phyloP scores from a whole-genome alignment of 768 basidiomycete species.

The Astraeus odoratus region DNA sequence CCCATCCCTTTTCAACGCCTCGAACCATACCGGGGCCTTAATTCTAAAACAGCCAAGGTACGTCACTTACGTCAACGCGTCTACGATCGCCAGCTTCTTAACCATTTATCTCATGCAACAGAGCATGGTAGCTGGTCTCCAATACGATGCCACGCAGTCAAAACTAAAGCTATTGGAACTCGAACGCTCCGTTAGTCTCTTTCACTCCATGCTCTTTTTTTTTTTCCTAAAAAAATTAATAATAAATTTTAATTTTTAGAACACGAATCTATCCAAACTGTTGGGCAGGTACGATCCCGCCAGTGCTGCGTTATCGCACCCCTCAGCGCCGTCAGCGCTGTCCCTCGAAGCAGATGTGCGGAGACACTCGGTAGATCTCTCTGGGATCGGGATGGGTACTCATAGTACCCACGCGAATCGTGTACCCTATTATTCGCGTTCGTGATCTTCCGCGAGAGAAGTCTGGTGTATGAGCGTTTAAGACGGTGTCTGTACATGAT shows the following conservation, averaged over 20 bases:
- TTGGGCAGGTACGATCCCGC: slow-evolving; percentile 21
- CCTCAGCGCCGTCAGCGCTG: slow-evolving; percentile 22
- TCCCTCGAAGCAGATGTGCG: slow-evolving; percentile 27
- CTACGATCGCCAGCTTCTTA: neutral
- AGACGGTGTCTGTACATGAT: no score
- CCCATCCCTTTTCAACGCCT: slow-evolving; percentile 52
- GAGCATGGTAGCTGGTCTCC: slow-evolving; percentile 71
- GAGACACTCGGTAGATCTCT: slow-evolving; percentile 27
- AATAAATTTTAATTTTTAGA: no score
- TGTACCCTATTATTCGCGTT: slow-evolving; percentile 7
- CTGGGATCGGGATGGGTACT: slow-evolving; percentile 25
- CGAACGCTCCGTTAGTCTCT: slow-evolving; percentile 52
- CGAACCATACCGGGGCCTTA: slow-evolving; percentile 61
- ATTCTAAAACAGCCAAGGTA: slow-evolving; percentile 72
- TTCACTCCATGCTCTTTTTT: neutral
- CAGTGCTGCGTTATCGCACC: slow-evolving; percentile 13
- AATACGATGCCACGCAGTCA: slow-evolving; percentile 53
- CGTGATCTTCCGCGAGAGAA: neutral
- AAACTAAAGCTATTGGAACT: slow-evolving; percentile 63
- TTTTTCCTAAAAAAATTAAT: no score
- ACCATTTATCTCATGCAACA: slow-evolving; percentile 18
- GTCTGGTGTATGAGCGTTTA: neutral
- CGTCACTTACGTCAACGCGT: neutral
- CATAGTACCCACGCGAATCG: slow-evolving; percentile 4
- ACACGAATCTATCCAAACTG: slow-evolving; percentile 26